These are phyloP conservation scores for Hygrocybe coccinea DNA, from an alignment of 768 basidiomycete genomes.

Conservation along the genomic window DNA sequence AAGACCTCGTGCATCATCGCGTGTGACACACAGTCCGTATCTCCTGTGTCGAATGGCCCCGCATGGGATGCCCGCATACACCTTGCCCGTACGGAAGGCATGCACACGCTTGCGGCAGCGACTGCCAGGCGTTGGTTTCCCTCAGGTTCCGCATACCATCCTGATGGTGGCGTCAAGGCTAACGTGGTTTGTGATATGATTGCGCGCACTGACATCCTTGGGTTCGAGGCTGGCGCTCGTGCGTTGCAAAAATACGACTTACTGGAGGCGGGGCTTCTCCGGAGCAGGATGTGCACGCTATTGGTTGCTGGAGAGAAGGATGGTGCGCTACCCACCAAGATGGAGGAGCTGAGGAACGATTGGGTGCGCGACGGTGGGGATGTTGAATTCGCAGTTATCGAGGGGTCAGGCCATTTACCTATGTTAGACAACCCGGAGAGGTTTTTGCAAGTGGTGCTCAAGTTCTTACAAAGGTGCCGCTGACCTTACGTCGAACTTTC, in stretches of 20 bases:
- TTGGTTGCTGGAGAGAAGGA: conserved; percentile 46
- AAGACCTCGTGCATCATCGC: conserved; percentile 40
- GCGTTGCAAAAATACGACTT: conserved; percentile 46
- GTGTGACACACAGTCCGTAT: conserved; percentile 44
- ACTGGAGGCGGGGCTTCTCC: conserved; percentile 22
- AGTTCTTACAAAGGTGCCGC: conserved; percentile 22
- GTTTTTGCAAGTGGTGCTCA: conserved; percentile 34
- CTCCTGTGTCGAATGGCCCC: conserved; percentile 41
- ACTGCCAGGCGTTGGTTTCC: conserved; percentile 51
- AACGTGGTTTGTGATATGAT: conserved; percentile 37
- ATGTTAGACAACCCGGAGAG: conserved; percentile 47
- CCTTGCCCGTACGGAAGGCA: conserved; percentile 36
- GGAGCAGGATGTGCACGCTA: conserved; percentile 33
- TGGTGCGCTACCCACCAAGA: conserved; percentile 40
- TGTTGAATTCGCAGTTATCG: conserved; percentile 34
- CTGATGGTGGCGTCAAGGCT: conserved; percentile 11
- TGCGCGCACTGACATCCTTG: conserved; percentile 34
- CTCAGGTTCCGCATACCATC: conserved; percentile 29
- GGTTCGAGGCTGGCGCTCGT: conserved; percentile 44
- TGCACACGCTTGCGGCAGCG: conserved; percentile 36
- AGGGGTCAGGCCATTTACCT: conserved; percentile 44
- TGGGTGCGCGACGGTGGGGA: conserved; percentile 28
- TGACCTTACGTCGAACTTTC: too few species aligned
- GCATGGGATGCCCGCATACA: conserved; percentile 47
- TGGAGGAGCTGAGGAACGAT: conserved; percentile 30